Evolutionary conservation across 2,329 filamentous ascomycete species (phyloP).

Genomic region (Botryosphaeria agaves): DNA sequence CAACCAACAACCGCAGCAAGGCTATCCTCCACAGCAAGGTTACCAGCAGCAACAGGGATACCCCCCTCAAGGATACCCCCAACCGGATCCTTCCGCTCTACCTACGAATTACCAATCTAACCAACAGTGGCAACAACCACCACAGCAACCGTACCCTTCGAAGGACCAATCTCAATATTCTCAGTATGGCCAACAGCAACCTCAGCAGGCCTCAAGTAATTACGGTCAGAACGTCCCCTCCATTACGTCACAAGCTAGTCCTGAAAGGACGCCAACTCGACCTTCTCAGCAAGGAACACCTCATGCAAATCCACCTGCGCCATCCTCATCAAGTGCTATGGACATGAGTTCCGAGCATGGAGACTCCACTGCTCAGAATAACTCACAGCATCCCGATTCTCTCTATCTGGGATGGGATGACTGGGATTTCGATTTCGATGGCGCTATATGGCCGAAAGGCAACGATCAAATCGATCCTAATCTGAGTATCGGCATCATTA

Average conservation of each 20-base stretch:
- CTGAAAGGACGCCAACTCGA: constrained; percentile 1
- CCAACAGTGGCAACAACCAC: constrained; percentile 7
- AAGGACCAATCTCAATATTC: no score
- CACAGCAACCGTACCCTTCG: constrained; percentile 6
- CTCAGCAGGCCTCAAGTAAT: constrained; percentile 1
- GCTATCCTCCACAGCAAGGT: constrained; percentile 6
- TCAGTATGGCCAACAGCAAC: constrained; percentile 3
- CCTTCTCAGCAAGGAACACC: constrained; percentile 1
- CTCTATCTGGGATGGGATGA: constrained; percentile 19
- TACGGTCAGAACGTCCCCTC: no score
- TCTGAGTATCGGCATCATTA: constrained; percentile 26
- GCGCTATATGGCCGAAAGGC: constrained; percentile 25
- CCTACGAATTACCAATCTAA: constrained; percentile 4
- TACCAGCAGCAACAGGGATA: constrained; percentile 3
- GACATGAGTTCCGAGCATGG: neutral
- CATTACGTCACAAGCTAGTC: no score
- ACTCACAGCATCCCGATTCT: constrained; percentile 3
- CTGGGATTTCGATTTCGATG: constrained; percentile 26
- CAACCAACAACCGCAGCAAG: constrained; percentile 6
- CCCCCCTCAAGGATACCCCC: neutral
- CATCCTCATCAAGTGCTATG: neutral
- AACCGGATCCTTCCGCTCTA: constrained; percentile 1
- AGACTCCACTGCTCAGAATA: neutral
- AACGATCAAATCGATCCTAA: constrained; percentile 25
- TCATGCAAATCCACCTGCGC: neutral